Base-by-base conservation (phyloP, 1,139 yeast genomes). In the Lodderomyces orthopsilosis region DNA sequence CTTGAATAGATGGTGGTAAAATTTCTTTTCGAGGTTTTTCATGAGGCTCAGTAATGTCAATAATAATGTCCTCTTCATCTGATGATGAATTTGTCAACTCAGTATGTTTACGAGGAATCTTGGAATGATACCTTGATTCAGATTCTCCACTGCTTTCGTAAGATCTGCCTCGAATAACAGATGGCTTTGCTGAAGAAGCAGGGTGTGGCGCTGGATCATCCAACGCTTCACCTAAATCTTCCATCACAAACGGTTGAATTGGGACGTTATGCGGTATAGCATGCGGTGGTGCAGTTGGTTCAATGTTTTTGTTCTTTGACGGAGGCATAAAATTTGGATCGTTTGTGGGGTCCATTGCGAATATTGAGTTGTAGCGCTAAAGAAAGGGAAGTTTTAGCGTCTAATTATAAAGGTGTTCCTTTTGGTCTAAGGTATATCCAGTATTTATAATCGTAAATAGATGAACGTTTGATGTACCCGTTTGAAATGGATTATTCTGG, bases 261-360 rank as follows among this genome's bases (percentile, higher is more conserved):
- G 95, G 96, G 41, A 79, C 79, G 44, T 83, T 79, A 48, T 77
- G 74, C 1, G 96, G 96, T 54, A 89, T 89, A 49, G 78, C 72
- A 2, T 83, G 81, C 12, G 82, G 74, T 3, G 88, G 85, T 3
- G 88, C 87, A 4, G 90, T 79, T 6, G 93, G 91, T 54, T 77
- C 79, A 33, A 80, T 68, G 50, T 72, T 65, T 38, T 77, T 79
- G 46, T 80, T 76, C 38, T 77, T 71, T 10, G 86, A 79, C 3
- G 90, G 88, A 7, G 91, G 90, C 40, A 79, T 76, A 60, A 85
- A 85, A 59, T 84, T 79, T 24, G 93, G 91, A 53, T 85, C 93
- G 65, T 81, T 77, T 6, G 87, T 83, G 24, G 94, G 94, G 58
- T 85, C 94, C 94, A 85, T 85, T 24, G 18, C 10, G 32, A 9